phyloP scores from a whole-genome alignment of 208 protist genomes.

The Crithidia expoeki region DNA sequence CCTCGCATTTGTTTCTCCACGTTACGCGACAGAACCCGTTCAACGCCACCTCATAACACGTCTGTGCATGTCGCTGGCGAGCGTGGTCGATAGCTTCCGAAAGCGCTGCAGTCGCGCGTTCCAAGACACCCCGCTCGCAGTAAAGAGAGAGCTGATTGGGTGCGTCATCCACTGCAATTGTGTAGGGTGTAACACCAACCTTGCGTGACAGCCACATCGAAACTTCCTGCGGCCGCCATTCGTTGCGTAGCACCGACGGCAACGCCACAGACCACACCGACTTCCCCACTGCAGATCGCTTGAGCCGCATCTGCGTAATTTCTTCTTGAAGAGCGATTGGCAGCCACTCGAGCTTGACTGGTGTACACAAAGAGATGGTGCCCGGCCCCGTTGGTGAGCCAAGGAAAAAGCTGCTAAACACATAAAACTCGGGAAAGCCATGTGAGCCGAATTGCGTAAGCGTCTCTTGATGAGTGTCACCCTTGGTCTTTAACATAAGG shows the following conservation, averaged over 20 bases:
- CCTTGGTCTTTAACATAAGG: not conserved
- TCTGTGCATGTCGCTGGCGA: not conserved
- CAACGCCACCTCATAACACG: conserved; percentile 15
- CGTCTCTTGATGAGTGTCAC: no score
- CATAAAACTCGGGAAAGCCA: conserved; percentile 1
- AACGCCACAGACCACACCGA: not conserved
- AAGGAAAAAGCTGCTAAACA: conserved; percentile 1
- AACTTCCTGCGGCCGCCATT: conserved; percentile 5
- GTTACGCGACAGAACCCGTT: conserved; percentile 15
- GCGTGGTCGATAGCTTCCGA: not conserved
- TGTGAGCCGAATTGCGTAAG: not conserved
- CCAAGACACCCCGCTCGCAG: not conserved
- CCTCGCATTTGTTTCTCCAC: not conserved
- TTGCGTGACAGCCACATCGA: conserved; percentile 14
- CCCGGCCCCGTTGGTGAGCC: not conserved
- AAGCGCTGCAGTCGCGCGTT: not conserved
- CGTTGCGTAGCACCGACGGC: conserved; percentile 9
- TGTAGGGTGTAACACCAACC: not conserved
- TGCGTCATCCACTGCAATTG: not conserved
- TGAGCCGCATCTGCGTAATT: no score
- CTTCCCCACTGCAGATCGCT: not conserved
- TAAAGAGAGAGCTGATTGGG: not conserved
- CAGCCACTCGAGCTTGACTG: conserved; percentile 4
- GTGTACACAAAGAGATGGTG: conserved; percentile 4
- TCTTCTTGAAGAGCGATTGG: not conserved